These are phyloP conservation scores for Paraphoma sp. DNA, from an alignment of 2,329 filamentous ascomycete genomes.

Conservation along the genomic window DNA sequence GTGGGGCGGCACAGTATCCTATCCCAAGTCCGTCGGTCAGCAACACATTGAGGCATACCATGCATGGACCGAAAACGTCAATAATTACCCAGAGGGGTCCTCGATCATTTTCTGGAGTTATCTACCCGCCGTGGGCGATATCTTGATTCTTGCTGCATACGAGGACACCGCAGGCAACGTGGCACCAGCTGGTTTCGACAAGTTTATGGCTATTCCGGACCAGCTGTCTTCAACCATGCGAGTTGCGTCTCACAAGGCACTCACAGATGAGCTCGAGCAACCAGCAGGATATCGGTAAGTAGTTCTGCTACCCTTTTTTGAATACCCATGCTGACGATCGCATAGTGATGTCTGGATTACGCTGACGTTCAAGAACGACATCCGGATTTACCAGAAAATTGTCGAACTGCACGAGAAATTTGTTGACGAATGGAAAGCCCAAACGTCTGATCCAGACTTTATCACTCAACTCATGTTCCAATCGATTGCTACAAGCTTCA, in stretches of 20 bases:
- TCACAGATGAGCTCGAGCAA: conserved; percentile 34
- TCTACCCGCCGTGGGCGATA: conserved; percentile 15
- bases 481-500: conserved; percentile 21
- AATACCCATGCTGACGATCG: conserved; percentile 2
- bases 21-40: conserved; percentile 17
- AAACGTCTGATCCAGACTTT: conserved; percentile 19
- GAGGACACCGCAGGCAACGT: conserved; percentile 26
- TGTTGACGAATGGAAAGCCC: conserved; percentile 22
- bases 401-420: conserved; percentile 28
- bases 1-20: conserved; percentile 27
- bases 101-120: conserved; percentile 34
- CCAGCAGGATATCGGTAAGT: conserved; percentile 29
- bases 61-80: conserved; percentile 30
- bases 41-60: conserved; percentile 26
- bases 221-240: conserved; percentile 17
- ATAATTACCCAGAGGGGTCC: conserved; percentile 28
- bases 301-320: not conserved
- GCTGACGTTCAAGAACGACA: conserved; percentile 31
- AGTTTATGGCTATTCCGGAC: conserved; percentile 28
- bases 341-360: conserved; percentile 31
- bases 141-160: conserved; percentile 27
- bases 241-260: conserved; percentile 26
- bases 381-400: conserved; percentile 19
- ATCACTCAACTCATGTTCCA: conserved; percentile 36
- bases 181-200: conserved; percentile 24